phyloP scores from a whole-genome alignment of 768 basidiomycete species.

The Panaeolus cyanescens region DNA sequence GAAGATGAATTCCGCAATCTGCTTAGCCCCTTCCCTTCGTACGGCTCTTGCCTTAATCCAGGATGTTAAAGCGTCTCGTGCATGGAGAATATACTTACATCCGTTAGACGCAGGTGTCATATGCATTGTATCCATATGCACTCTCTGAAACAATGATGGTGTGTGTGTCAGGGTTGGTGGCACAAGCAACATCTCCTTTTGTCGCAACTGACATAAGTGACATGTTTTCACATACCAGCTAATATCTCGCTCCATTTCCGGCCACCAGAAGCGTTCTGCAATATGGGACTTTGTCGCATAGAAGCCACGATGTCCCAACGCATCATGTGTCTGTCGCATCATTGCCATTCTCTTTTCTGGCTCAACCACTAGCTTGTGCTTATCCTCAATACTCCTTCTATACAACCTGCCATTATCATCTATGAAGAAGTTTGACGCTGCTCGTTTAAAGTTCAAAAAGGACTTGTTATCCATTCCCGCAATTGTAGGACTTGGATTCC shows the following conservation, averaged over 20 bases:
- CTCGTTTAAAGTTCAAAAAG: not conserved
- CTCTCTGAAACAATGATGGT: slow-evolving; percentile 21
- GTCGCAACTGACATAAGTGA: slow-evolving; percentile 2
- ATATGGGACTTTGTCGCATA: slow-evolving; percentile 17
- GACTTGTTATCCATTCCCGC: not conserved
- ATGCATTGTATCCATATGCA: slow-evolving; percentile 24
- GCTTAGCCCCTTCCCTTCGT: slow-evolving; percentile 16
- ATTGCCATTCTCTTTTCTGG: slow-evolving; percentile 19
- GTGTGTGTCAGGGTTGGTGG: slow-evolving; percentile 8
- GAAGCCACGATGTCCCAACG: slow-evolving; percentile 24
- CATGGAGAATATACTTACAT: slow-evolving; percentile 25
- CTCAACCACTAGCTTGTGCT: slow-evolving; percentile 20
- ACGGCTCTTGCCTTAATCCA: slow-evolving; percentile 24
- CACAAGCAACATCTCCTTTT: not conserved
- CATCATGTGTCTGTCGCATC: slow-evolving; percentile 22
- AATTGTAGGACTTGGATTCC: not conserved
- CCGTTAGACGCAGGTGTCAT: slow-evolving; percentile 19
- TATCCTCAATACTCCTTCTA: not conserved
- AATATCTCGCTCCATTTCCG: slow-evolving; percentile 8
- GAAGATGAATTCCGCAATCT: slow-evolving; percentile 23
- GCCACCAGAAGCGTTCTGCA: slow-evolving; percentile 12
- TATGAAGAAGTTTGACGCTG: slow-evolving; percentile 12
- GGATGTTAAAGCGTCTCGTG: slow-evolving; percentile 13
- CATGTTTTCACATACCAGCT: slow-evolving; percentile 2
- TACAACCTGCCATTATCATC: slow-evolving; percentile 15